phyloP scores from a whole-genome alignment of 768 basidiomycete genomes.

The Pisolithus tinctorius region DNA sequence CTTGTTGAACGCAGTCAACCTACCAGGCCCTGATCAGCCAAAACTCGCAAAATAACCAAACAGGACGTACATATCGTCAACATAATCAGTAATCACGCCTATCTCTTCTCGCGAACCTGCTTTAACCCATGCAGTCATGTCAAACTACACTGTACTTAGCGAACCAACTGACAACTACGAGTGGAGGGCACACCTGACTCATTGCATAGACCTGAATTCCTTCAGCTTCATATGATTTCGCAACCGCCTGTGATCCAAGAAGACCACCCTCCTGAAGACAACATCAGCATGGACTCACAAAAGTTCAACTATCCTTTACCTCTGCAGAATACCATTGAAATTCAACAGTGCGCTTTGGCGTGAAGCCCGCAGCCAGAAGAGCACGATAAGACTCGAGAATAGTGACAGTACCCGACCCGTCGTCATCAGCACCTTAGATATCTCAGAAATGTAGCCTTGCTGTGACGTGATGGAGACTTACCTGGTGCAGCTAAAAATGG shows the following conservation, averaged over 20 bases:
- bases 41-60: conserved; percentile 14
- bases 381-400: conserved; percentile 39
- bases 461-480: conserved; percentile 17
- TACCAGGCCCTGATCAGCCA: conserved; percentile 25
- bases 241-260: conserved; percentile 87
- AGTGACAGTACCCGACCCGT: conserved; percentile 40
- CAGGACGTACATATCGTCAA: conserved; percentile 50
- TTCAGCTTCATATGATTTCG: conserved; percentile 54
- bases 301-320: conserved; percentile 12
- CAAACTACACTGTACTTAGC: conserved; percentile 46
- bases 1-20: conserved; percentile 78
- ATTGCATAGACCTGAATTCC: conserved; percentile 20
- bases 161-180: neutral
- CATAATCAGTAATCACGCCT: conserved; percentile 80
- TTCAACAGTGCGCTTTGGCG: conserved; percentile 36
- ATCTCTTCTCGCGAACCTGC: conserved; percentile 70
- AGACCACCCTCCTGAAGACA: conserved; percentile 61
- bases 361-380: conserved; percentile 35
- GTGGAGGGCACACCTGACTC: conserved; percentile 20
- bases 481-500: conserved; percentile 76
- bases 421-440: conserved; percentile 34
- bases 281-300: conserved; percentile 1
- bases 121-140: conserved; percentile 96
- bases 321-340: conserved; percentile 47
- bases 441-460: neutral